These are phyloP conservation scores for Dactylellina drechsleri DNA, from an alignment of 2,329 filamentous ascomycete species.

Conservation along the genomic window DNA sequence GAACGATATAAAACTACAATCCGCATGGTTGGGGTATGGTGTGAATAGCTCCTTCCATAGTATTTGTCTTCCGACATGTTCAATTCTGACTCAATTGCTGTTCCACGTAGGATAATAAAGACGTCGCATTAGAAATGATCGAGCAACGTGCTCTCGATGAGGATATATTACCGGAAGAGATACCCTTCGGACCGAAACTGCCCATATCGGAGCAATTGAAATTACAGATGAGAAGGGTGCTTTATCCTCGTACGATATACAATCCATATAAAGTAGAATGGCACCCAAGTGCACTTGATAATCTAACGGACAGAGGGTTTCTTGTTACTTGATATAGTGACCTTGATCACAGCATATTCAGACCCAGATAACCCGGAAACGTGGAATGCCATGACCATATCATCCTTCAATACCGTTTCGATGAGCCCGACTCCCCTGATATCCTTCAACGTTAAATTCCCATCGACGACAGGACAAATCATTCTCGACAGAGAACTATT, in stretches of 20 bases:
- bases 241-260: slow-evolving; percentile 40
- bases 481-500: slow-evolving; percentile 49
- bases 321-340: slow-evolving; percentile 3
- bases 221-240: slow-evolving; percentile 48
- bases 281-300: neutral
- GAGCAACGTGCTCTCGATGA: slow-evolving; percentile 39
- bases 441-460: slow-evolving; percentile 58
- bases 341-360: slow-evolving; percentile 33
- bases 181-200: slow-evolving; percentile 17
- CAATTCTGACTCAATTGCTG: neutral
- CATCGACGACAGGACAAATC: slow-evolving; percentile 53
- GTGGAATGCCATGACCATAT: slow-evolving; percentile 58
- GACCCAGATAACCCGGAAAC: slow-evolving; percentile 37
- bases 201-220: slow-evolving; percentile 42
- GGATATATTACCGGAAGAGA: slow-evolving; percentile 31
- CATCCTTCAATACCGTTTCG: slow-evolving; percentile 58
- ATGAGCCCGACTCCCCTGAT: slow-evolving; percentile 56
- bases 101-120: slow-evolving; percentile 1
- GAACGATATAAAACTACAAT: slow-evolving; percentile 38
- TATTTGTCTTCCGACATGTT: neutral
- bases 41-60: neutral
- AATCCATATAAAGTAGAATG: neutral
- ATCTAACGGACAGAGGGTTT: neutral
- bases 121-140: slow-evolving; percentile 1
- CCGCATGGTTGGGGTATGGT: slow-evolving; percentile 19